Evolutionary conservation across 2,329 filamentous ascomycete species (phyloP).

Genomic region (Ceratocystis variospora): DNA sequence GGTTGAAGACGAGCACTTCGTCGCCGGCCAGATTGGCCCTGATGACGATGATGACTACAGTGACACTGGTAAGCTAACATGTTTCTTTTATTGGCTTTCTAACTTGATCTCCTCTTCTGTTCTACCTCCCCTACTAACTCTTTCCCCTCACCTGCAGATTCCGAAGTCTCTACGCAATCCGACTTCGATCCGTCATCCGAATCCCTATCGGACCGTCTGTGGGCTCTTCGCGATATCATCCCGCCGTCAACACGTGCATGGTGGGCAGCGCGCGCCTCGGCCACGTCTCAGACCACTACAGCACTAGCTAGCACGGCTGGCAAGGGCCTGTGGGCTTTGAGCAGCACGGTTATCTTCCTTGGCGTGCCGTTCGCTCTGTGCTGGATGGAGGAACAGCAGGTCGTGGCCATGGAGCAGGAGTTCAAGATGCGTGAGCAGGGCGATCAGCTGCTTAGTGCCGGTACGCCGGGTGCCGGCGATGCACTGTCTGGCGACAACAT

Average conservation of each 20-base stretch:
- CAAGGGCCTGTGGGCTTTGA: constrained; percentile 80
- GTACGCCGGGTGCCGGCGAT: constrained; percentile 20
- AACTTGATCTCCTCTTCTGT: too few relatives aligned
- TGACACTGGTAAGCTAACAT: constrained; percentile 61
- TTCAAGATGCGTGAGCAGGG: constrained; percentile 90
- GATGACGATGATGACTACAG: constrained; percentile 85
- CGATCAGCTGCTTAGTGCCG: constrained; percentile 51
- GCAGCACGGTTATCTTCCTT: constrained; percentile 75
- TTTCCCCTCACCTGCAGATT: constrained; percentile 39
- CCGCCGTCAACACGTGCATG: constrained; percentile 57
- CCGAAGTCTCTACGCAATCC: constrained; percentile 70
- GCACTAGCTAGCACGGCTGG: constrained; percentile 57
- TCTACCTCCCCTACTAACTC: not conserved
- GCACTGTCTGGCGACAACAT: constrained; percentile 25
- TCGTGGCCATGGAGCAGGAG: constrained; percentile 95
- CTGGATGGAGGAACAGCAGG: constrained; percentile 89
- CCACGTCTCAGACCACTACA: constrained; percentile 37
- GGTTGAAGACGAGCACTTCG: constrained; percentile 92
- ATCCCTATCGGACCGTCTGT: constrained; percentile 52
- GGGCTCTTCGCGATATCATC: constrained; percentile 62
- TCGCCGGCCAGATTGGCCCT: constrained; percentile 51
- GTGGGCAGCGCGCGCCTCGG: constrained; percentile 47
- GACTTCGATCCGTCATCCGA: constrained; percentile 49
- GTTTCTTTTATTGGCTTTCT: not conserved
- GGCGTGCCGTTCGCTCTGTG: constrained; percentile 89